Percentiles rank a stretch among this genome's conserved stretches.
Evolutionary conservation across 1,284 basidiomycete genomes (phyloP).

Genomic region (Vanrija pseudolonga): DNA sequence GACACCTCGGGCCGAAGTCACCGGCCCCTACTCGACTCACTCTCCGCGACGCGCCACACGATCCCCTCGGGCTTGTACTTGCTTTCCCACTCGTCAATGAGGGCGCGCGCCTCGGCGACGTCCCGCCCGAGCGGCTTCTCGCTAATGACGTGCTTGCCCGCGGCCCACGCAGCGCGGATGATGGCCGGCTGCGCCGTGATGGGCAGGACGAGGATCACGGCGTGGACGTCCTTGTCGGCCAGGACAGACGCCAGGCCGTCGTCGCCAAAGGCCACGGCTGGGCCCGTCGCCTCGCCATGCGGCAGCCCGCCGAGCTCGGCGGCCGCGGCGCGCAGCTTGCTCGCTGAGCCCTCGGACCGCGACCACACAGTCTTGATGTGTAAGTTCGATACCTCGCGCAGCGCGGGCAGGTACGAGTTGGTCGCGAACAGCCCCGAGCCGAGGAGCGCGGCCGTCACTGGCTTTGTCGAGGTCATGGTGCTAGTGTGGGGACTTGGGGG

Average conservation of each 20-base stretch:
- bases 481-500: not conserved
- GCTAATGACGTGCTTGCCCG: slow-evolving; percentile 78
- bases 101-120: slow-evolving; percentile 59
- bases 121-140: slow-evolving; percentile 74
- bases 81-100: slow-evolving; percentile 65
- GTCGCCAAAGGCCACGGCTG: slow-evolving; percentile 57
- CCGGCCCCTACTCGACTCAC: slow-evolving; percentile 23
- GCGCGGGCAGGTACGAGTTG: slow-evolving; percentile 65
- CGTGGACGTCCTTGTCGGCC: slow-evolving; percentile 60
- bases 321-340: slow-evolving; percentile 50
- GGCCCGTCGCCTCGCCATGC: slow-evolving; percentile 13
- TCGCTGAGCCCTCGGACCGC: slow-evolving; percentile 63
- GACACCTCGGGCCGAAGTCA: not conserved
- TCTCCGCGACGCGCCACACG: slow-evolving; percentile 81
- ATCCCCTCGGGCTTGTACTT: slow-evolving; percentile 65
- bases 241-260: slow-evolving; percentile 62
- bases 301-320: slow-evolving; percentile 30
- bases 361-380: slow-evolving; percentile 70
- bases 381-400: slow-evolving; percentile 55
- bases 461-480: not conserved
- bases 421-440: slow-evolving; percentile 44
- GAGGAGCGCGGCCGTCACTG: slow-evolving; percentile 37
- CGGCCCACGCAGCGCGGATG: slow-evolving; percentile 55
- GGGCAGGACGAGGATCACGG: slow-evolving; percentile 72
- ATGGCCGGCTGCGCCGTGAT: slow-evolving; percentile 69